Base-by-base conservation (phyloP, 2,329 filamentous ascomycete species). In the Sarocladium oryzae region DNA sequence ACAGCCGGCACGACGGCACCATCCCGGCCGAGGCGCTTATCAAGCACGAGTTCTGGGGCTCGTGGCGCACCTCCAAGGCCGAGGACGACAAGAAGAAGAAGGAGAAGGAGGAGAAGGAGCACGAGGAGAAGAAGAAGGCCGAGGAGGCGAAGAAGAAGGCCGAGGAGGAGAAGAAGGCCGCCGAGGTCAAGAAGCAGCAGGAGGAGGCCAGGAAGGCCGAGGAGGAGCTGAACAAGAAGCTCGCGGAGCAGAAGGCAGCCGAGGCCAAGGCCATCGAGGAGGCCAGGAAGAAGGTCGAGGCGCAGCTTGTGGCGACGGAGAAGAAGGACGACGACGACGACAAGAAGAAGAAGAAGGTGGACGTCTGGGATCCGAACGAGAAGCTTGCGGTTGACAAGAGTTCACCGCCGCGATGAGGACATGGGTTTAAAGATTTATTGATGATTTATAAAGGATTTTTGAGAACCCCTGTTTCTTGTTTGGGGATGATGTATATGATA, bases 1-100 rank as follows among this genome's bases (percentile, higher is more conserved):
- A 53, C 26, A 61, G 60, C 32, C 62, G 61, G 1, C 55, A 63
- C 23, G 60, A 64, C 13, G 61, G 61, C 8, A 52, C 49, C 2
- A 56, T 60, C 11, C 62, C 62, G 1, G 51, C 59, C 2, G 52
- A 54, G 24, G 62, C 61, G 5, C 51, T 63, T 36, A 52, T 63
- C 38, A 59, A 55, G 51, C 62, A 63, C 45, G 35, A 60, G 9
- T 63, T 64, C 35, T 45, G 49, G 2, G 55, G 54, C 8, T 53
- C 52, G 10, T 56, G 55, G 55, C 55, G 55, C n/a, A 50, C 33
- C 13, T 11, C 45, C 13, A 49, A 49, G 28, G 30, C 46, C 20
- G 33, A 36, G 7, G 20, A 24, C n/a, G 20, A 24, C 30, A 23
- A 49, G 23, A 46, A n/a, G 26, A 46, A 46, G 41, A 46, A 28